These are phyloP conservation scores for Ceratocystis smalleyi DNA, from an alignment of 2,329 filamentous ascomycete genomes.

Conservation along the genomic window DNA sequence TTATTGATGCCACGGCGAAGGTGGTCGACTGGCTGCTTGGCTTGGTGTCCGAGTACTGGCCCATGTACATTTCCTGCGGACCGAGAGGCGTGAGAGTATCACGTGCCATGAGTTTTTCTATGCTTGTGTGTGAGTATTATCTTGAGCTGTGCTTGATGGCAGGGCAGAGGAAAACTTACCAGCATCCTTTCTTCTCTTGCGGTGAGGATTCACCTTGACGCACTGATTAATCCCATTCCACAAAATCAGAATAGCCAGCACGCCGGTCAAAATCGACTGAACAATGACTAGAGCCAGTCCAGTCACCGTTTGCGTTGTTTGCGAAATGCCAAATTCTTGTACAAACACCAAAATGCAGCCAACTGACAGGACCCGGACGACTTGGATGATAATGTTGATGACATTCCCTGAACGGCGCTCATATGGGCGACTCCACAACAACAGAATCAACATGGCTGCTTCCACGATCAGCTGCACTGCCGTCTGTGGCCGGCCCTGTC, in stretches of 20 bases:
- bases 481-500: conserved; percentile 69
- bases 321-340: conserved; percentile 72
- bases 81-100: conserved; percentile 74
- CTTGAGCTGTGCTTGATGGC: conserved; percentile 6
- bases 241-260: conserved; percentile 72
- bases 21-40: conserved; percentile 26
- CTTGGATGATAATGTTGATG: conserved; percentile 85
- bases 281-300: conserved; percentile 88
- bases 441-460: conserved; percentile 56
- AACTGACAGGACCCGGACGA: conserved; percentile 77
- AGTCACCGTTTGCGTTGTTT: conserved; percentile 87
- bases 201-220: conserved; percentile 79
- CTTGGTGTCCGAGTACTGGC: conserved; percentile 19
- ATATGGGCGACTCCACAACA: conserved; percentile 76
- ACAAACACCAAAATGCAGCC: conserved; percentile 85
- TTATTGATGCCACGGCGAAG: conserved; percentile 30
- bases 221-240: conserved; percentile 77
- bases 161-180: conserved; percentile 39
- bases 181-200: conserved; percentile 72
- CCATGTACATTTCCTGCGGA: conserved; percentile 31
- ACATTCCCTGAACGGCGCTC: conserved; percentile 75
- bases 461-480: conserved; percentile 70
- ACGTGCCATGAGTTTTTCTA: conserved; percentile 51
- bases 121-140: conserved; percentile 21
- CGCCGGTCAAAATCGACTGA: conserved; percentile 66